Base-by-base conservation (phyloP, 108 stramenopile species). In the Cyclostephanos invisitatus region DNA sequence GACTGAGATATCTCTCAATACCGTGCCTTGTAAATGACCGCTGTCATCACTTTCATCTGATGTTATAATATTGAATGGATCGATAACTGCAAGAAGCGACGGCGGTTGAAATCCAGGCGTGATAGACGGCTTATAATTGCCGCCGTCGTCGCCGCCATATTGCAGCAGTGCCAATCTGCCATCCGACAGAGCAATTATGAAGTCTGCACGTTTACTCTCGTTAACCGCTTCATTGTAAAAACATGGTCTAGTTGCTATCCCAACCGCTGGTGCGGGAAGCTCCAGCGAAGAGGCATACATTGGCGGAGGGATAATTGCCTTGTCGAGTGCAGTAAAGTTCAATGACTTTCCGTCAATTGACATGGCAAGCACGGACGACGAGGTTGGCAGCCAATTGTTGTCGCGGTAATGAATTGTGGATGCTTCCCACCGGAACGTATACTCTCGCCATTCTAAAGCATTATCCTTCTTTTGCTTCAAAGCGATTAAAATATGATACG, bases 291-390 rank as follows among this genome's bases (percentile, higher is more conserved):
- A 64, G n/a, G 75, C 81, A 78, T 69, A 89, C 94, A 95, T 93
- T 12, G 95, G 95, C 40, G 95, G 95, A 68, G 95, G 95, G 18
- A 93, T 75, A 27, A 93, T 49, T 14, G 91, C 89, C 67, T 87
- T 85, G 48, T 86, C 82, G 17, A 96, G 70, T 3, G 89, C 87
- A 9, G 95, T 96, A 21, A 89, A 56, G 61, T 93, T 86, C 27
- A 96, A 27, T 20, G 62, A 80, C 49, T 70, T 76, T 15, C 95
- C 95, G 81, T 96, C 95, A 8, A 93, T 66, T 50, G 64, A 44
- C 70, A 81, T 80, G 9, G 89, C 89, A 49, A 86, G 67, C 18
- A 88, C 91, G 12, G 82, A 66, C 57, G 89, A 81, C 24, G 48
- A 42, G 10, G 73, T 75, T n/a, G 67, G 47, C 10, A 59, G 55